Percentiles rank a stretch among this genome's conserved stretches.
Conservation (phyloP, 352 stramenopile species). For the Phytophthora pisi region DNA sequence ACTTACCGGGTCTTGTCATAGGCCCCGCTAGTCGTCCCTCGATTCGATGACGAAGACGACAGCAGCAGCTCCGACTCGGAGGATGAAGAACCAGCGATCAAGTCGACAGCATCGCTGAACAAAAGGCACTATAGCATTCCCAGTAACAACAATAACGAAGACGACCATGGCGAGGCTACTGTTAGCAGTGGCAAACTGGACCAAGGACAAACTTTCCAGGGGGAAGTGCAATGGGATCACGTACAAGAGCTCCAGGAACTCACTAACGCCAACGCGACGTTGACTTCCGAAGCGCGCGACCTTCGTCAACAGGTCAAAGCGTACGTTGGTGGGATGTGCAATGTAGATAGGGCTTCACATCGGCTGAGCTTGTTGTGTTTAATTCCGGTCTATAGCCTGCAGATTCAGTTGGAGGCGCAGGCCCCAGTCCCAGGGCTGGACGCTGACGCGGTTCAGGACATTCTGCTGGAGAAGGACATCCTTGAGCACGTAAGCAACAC, state of each 20-base stretch:
- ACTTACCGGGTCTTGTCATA: constrained; percentile 4
- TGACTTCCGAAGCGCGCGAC: constrained; percentile 48
- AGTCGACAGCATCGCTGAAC: background rate
- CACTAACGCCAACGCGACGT: constrained; percentile 58
- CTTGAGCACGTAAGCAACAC: constrained; percentile 50
- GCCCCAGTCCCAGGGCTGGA: constrained; percentile 68
- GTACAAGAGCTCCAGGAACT: constrained; percentile 67
- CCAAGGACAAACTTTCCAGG: constrained; percentile 18
- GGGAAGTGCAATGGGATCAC: constrained; percentile 53
- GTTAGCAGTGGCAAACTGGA: background rate
- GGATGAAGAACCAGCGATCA: constrained; percentile 26
- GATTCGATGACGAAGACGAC: constrained; percentile 74
- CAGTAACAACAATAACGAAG: constrained; percentile 32
- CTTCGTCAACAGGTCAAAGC: constrained; percentile 68
- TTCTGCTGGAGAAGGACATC: constrained; percentile 65
- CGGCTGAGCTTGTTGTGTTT: background rate
- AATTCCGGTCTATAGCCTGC: constrained; percentile 38
- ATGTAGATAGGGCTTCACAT: background rate
- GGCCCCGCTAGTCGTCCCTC: constrained; percentile 58
- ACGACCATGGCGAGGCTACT: constrained; percentile 30
- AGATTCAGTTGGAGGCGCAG: constrained; percentile 76
- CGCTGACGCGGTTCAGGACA: constrained; percentile 52
- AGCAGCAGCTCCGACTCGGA: constrained; percentile 56
- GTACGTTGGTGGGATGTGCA: constrained; percentile 30
- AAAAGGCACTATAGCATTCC: constrained; percentile 3